phyloP scores from a whole-genome alignment of 2,329 filamentous ascomycete species.

The Thelonectria blattea region DNA sequence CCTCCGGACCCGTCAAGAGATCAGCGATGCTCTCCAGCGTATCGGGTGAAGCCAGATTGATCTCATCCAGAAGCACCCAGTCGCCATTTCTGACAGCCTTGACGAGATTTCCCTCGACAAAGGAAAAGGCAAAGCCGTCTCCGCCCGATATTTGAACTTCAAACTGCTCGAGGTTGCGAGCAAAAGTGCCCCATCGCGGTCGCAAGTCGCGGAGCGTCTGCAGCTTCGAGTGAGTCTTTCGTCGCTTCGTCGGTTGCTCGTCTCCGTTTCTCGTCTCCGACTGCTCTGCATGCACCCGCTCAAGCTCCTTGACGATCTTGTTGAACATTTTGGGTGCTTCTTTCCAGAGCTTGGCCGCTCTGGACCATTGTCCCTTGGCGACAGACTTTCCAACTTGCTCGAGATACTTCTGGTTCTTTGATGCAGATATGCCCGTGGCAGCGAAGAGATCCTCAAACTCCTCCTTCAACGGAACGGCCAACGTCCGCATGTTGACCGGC shows the following conservation, averaged over 20 bases:
- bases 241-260: conserved; percentile 71
- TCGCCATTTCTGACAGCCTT: conserved; percentile 95
- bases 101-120: conserved; percentile 94
- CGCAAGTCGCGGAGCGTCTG: conserved; percentile 63
- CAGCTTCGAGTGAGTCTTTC: conserved; percentile 71
- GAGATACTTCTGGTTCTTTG: conserved; percentile 87
- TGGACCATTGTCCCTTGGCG: conserved; percentile 84
- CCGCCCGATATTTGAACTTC: conserved; percentile 78
- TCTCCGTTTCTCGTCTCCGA: conserved; percentile 42
- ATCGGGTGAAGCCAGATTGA: conserved; percentile 93
- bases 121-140: conserved; percentile 87
- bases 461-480: conserved; percentile 89
- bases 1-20: conserved; percentile 75
- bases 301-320: conserved; percentile 65
- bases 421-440: conserved; percentile 81
- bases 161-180: conserved; percentile 75
- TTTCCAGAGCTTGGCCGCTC: conserved; percentile 83
- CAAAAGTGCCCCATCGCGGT: conserved; percentile 81
- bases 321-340: conserved; percentile 89
- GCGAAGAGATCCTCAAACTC: conserved; percentile 91
- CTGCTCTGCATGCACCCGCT: conserved; percentile 51
- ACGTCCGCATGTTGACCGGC: conserved; percentile 85
- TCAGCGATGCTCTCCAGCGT: conserved; percentile 94
- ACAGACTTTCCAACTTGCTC: conserved; percentile 81
- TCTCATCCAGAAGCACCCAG: conserved; percentile 96